Evolutionary conservation across 371 early-diverging fungal genomes (phyloP), one percentile per base, ranked within the genome.

Genomic region (Sporodiniella umbellata): DNA sequence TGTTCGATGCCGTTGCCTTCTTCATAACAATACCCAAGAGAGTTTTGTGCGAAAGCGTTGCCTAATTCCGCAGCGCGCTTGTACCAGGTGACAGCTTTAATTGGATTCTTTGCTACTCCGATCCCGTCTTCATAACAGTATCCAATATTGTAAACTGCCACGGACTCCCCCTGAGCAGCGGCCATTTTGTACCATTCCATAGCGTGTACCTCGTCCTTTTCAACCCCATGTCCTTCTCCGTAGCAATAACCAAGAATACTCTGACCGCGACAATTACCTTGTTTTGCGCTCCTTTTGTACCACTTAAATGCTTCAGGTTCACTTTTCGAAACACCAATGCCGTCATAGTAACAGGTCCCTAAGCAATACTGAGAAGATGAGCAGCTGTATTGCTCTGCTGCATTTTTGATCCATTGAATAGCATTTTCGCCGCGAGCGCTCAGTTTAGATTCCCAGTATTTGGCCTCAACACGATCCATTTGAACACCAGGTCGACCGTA

Each of bases 71-170:
- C 90, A 21, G 92, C 78, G 38, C 72, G 63, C 24, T 51, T 59
- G 56, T 89, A 95, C 88, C 88, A 93, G 39, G 68, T 58, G 35
- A 93, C 80, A 12, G 94, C 93, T 55, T 84, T 79, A 2, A 60
- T 46, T 4, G 80, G 62, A 51, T 89, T 69, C 58, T 81, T 77
- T 40, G 79, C 78, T 4, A 86, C 84, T 11, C 90, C 92, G 42
- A 87, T 75, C 8, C 93, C 94, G 39, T 89, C 85, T 60, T 92
- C 89, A 56, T 88, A 92, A 56, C 89, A 89, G 54, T 88, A 84
- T 5, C 87, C 93, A 37, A 92, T 78, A 42, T 91, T 91, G 70
- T 88, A 89, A 65, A 88, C 87, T 19, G 89, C 85, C 6, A 88
- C 89, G 0, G 83, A 78, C 42, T 84, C 80, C 17, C 78, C 81